Percentiles rank a stretch among this genome's conserved stretches.
Evolutionary conservation across 768 basidiomycete species (phyloP).

Genomic region (Aureoboletus auriporus): DNA sequence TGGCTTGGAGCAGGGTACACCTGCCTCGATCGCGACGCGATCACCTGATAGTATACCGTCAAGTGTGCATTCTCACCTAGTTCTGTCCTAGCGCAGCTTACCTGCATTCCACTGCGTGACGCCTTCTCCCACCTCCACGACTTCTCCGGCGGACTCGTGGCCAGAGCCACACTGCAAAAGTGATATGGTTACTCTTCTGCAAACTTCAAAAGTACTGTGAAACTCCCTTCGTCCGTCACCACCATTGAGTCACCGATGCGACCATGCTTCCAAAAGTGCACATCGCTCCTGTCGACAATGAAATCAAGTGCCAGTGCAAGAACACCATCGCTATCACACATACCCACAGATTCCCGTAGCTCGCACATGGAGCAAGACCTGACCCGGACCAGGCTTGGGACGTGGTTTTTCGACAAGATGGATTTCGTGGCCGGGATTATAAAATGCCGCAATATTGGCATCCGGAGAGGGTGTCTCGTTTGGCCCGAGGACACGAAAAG

Average conservation of each 20-base stretch:
- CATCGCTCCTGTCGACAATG: constrained; percentile 49
- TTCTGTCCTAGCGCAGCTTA: constrained; percentile 16
- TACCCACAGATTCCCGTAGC: constrained; percentile 71
- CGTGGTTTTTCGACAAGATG: constrained; percentile 65
- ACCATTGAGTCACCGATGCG: constrained; percentile 67
- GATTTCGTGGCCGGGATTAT: constrained; percentile 59
- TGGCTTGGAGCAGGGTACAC: constrained; percentile 63
- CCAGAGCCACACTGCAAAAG: constrained; percentile 56
- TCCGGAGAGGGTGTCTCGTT: constrained; percentile 46
- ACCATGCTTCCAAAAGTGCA: constrained; percentile 73
- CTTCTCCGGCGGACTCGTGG: constrained; percentile 68
- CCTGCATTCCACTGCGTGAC: constrained; percentile 63
- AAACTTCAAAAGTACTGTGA: not conserved
- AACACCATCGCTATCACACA: constrained; percentile 14
- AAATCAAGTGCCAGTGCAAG: not conserved
- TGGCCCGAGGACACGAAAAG: constrained; percentile 47
- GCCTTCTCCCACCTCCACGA: constrained; percentile 61
- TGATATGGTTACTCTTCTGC: not conserved
- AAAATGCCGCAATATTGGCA: constrained; percentile 60
- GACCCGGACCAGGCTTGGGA: constrained; percentile 57
- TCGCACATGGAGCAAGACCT: constrained; percentile 62
- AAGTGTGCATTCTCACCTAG: not conserved
- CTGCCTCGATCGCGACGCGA: constrained; percentile 65
- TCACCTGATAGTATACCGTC: constrained; percentile 39
- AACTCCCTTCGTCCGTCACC: constrained; percentile 56